Base-by-base conservation (phyloP, 2,329 filamentous ascomycete species). In the Volutella citrinella region DNA sequence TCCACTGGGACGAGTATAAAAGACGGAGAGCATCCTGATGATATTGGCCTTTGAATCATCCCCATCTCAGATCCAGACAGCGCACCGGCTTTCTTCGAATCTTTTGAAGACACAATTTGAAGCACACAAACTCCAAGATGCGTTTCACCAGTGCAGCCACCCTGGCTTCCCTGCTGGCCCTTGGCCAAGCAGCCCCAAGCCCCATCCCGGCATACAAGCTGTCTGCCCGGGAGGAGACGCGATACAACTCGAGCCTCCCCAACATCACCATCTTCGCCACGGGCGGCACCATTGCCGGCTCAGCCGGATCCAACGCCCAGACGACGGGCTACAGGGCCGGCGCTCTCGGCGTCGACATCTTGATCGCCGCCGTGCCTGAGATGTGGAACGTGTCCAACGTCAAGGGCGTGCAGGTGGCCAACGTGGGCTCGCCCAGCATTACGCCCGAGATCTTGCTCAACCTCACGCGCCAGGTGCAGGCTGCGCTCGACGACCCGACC, bases 221-320 rank as follows among this genome's bases (percentile, higher is more conserved):
- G n/a, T n/a, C n/a, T n/a, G n/a, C n/a, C n/a, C n/a, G n/a, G n/a
- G n/a, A n/a, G n/a, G n/a, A n/a, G n/a, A n/a, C n/a, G n/a, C n/a
- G n/a, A n/a, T n/a, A n/a, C 45, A 48, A 48, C 13, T 42, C 45
- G 17, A 48, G 45, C 26, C 61, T 76, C 0, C 72, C 72, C 9
- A 76, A 75, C 49, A 60, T 78, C 26, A 76, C 71, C 31, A 72
- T 78, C 36, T 74, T 71, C 41, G 68, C 67, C 1, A 76, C 69
- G 3, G 75, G 75, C 7, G 76, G 76, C 7, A 80, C 76, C 5
- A 80, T 80, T 28, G 76, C 76, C 3, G 72, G 72, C 1, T 62
- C 65, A 36, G 68, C 66, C 0, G 53, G 49, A 1, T 66, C 61
- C 16, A 64, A 64, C 12, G 66, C 65, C 3, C 66, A 72, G 38